Percentiles rank a stretch among this genome's conserved stretches.
Conservation (phyloP, 768 basidiomycete species). For the Russula ochroleuca region DNA sequence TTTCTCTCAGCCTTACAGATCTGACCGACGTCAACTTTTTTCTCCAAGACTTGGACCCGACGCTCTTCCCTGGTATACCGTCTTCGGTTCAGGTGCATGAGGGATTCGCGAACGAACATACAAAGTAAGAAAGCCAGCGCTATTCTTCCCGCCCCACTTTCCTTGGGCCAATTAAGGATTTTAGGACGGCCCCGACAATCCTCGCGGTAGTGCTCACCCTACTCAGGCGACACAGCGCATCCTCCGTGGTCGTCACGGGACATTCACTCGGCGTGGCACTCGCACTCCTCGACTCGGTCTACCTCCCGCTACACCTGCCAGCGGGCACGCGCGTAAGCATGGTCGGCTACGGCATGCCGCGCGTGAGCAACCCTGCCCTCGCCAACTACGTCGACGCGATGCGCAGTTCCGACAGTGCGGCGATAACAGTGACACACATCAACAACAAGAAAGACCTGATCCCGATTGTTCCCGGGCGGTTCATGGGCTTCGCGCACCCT, state of each 20-base stretch:
- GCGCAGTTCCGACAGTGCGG: neutral
- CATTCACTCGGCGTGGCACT: slow-evolving; percentile 30
- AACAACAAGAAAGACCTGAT: slow-evolving; percentile 27
- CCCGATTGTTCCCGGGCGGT: slow-evolving; percentile 24
- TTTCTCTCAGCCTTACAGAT: neutral
- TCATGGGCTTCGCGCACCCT: slow-evolving; percentile 27
- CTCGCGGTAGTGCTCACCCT: slow-evolving; percentile 43
- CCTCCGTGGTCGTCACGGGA: slow-evolving; percentile 41
- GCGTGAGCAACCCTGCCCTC: slow-evolving; percentile 49
- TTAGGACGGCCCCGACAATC: slow-evolving; percentile 41
- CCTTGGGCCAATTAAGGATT: neutral
- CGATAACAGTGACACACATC: slow-evolving; percentile 17
- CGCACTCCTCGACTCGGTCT: slow-evolving; percentile 35
- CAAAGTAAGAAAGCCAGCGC: slow-evolving; percentile 26
- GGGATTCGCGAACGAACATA: slow-evolving; percentile 53
- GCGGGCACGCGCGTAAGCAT: slow-evolving; percentile 37
- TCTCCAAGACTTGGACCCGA: slow-evolving; percentile 39
- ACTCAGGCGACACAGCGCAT: slow-evolving; percentile 38
- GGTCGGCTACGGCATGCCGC: slow-evolving; percentile 49
- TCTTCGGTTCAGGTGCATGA: slow-evolving; percentile 46
- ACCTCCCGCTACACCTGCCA: slow-evolving; percentile 34
- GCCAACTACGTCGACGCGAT: slow-evolving; percentile 33
- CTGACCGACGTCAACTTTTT: slow-evolving; percentile 48
- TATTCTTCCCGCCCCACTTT: neutral
- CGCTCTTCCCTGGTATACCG: slow-evolving; percentile 53